Evolutionary conservation across 2,329 filamentous ascomycete genomes (phyloP).

Genomic region (Thielaviopsis euricoi): DNA sequence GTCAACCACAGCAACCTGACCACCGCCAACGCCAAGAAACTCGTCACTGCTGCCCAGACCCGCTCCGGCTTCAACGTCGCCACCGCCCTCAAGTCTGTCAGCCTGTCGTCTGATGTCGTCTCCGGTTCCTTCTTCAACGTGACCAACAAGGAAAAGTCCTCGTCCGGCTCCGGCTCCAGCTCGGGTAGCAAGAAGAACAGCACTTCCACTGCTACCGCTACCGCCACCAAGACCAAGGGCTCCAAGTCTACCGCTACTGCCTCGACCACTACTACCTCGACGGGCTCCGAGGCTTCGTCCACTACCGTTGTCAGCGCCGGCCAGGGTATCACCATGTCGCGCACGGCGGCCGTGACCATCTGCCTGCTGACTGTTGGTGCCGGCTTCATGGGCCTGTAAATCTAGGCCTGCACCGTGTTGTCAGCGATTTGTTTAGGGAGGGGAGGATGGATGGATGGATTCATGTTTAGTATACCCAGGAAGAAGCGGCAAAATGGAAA

Average conservation of each 20-base stretch:
- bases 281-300: neutral
- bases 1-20: constrained; percentile 21
- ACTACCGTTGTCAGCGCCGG: constrained; percentile 2
- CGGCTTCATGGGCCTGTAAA: constrained; percentile 10
- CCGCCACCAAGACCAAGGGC: neutral
- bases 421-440: too few relatives aligned
- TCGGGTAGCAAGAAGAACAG: too few relatives aligned
- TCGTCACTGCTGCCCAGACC: constrained; percentile 18
- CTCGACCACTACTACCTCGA: neutral
- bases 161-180: too few relatives aligned
- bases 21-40: constrained; percentile 15
- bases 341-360: constrained; percentile 7
- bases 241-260: neutral
- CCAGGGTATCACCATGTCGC: constrained; percentile 5
- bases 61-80: constrained; percentile 20
- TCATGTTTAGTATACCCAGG: too few relatives aligned
- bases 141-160: constrained; percentile 18
- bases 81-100: constrained; percentile 18
- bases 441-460: too few relatives aligned
- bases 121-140: constrained; percentile 25
- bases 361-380: constrained; percentile 11
- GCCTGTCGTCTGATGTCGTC: constrained; percentile 18
- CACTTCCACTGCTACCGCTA: neutral
- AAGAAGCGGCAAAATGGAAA: too few relatives aligned
- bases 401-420: neutral